Evolutionary conservation across 2,329 filamentous ascomycete genomes (phyloP), one percentile per base, ranked within the genome.

Genomic region (Sclerotinia borealis): DNA sequence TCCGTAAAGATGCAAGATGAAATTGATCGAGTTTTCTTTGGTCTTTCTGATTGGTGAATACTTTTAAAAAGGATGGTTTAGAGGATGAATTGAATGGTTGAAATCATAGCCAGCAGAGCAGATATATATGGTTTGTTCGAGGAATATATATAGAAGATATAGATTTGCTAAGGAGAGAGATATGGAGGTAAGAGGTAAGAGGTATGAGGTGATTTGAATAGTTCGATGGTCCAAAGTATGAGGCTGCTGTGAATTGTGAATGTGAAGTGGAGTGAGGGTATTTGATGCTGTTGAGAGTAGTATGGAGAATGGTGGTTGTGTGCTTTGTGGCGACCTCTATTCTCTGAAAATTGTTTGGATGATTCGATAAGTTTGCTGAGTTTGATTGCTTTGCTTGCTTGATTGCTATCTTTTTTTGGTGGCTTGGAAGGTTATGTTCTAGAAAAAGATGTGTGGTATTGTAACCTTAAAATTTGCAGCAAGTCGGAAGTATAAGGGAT

Each of bases 401-500:
- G 39, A 29, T 54, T 62, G 49, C 59, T 36, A 1, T 37, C 13
- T 34, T 27, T 27, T 34, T 48, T 29, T 37, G 41, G 22, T n/a
- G 48, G n/a, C 7, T 37, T 56, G 50, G 34, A 39, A 36, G 36
- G n/a, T 39, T 15, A 36, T 43, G 27, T 39, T 39, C 19, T 45
- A 47, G 37, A 19, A 48, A 56, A 29, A 27, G 50, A 47, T 22
- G 11, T 41, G 56, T 39, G 22, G 43, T 37, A 56, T 62, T 37
- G 41, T 43, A 62, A 37, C 59, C 41, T 56, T 15, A 39, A 27
- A 37, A 39, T 4, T 29, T 31, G 50, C 60, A 22, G 41, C 39
- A 47, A 22, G 15, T 48, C 60, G 60, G 60, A 62, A 56, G 31
- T 56, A 62, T 55, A 39, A 48, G 34, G 60, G 60, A 55, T 56